A percentile compares a stretch with the other conserved stretches of the same genome.
Conservation (phyloP, 306 rosid species). For the Castanea crenata region DNA sequence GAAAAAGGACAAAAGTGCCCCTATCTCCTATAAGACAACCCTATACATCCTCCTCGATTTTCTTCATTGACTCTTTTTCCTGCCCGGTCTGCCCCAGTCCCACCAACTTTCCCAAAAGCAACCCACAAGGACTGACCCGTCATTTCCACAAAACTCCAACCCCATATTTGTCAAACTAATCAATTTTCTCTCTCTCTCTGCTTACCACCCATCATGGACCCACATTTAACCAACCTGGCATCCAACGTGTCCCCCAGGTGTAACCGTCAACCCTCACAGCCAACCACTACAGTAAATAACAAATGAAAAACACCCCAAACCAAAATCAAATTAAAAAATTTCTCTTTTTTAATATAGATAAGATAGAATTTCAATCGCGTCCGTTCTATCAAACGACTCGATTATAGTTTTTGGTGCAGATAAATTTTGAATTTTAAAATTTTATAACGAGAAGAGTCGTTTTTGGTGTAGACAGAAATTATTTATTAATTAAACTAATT, state of each 20-base stretch:
- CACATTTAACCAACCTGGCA: constrained; percentile 27
- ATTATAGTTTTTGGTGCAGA: fast-evolving
- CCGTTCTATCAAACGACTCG: fast-evolving
- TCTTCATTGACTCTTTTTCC: constrained; percentile 34
- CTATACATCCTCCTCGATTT: constrained; percentile 30
- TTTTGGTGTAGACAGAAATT: fast-evolving
- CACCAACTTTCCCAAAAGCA: not conserved
- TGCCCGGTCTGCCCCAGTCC: no score
- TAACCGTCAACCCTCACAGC: constrained; percentile 35
- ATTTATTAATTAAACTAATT: no score
- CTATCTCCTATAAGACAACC: constrained; percentile 32
- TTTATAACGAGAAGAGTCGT: fast-evolving
- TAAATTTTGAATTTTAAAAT: fast-evolving
- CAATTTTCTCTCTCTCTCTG: not conserved
- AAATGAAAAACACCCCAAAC: not conserved
- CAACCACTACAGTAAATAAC: constrained; percentile 34
- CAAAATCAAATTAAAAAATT: no score
- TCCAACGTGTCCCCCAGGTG: constrained; percentile 46
- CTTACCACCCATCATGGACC: not conserved
- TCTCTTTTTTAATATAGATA: no score
- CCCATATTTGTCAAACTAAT: constrained; percentile 15
- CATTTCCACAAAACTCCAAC: not conserved
- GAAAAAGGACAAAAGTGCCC: constrained; percentile 43
- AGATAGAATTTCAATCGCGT: no score
- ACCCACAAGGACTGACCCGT: not conserved